Evolutionary conservation across 2,329 filamentous ascomycete genomes (phyloP), one percentile per base, ranked within the genome.

Genomic region (Aspergillus pseudoviridinutans): DNA sequence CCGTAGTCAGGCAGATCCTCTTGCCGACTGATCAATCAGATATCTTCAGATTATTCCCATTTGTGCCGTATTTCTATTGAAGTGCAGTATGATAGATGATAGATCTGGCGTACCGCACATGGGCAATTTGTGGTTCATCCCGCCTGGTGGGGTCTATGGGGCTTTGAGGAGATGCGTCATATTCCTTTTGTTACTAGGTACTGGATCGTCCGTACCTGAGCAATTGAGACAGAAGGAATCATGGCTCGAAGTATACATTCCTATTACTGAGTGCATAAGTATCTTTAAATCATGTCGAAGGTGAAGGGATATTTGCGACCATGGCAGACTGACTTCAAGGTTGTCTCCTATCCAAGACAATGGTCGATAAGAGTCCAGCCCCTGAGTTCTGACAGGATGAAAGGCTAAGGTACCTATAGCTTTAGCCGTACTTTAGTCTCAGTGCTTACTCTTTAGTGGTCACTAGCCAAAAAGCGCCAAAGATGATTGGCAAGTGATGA

Each of bases 401-500:
- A 17, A 7, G 14, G 32, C 14, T 38, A 22, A 22, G 22, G 22
- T 22, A 38, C 32, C 14, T 35, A 38, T 7, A 7, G 17, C 7
- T 38, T 38, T 38, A 38, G 32, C 6, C 32, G 32, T 38, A 17
- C 32, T 5, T 38, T 38, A 38, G 32, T 38, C 14, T 38, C 32
- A 38, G 6, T 38, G 32, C 32, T 38, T 38, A 38, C 32, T 17
- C 32, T 38, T 38, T 38, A 38, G 32, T 38, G 32, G 32, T 6
- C 14, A 38, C 32, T 17, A 38, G 32, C 32, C 17, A 17, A 17
- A 52, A 52, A n/a, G 5, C 5, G 42, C 9, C 49, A 44, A 49
- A 27, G 50, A 42, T 53, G 50, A 57, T 57, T 53, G 55, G 55
- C 46, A 24, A 28, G 29, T 3, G 32, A 49, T 53, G 50, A 50